Base-by-base conservation (phyloP, 163 green algal genomes). In the Trebouxiophyceae sp. region DNA sequence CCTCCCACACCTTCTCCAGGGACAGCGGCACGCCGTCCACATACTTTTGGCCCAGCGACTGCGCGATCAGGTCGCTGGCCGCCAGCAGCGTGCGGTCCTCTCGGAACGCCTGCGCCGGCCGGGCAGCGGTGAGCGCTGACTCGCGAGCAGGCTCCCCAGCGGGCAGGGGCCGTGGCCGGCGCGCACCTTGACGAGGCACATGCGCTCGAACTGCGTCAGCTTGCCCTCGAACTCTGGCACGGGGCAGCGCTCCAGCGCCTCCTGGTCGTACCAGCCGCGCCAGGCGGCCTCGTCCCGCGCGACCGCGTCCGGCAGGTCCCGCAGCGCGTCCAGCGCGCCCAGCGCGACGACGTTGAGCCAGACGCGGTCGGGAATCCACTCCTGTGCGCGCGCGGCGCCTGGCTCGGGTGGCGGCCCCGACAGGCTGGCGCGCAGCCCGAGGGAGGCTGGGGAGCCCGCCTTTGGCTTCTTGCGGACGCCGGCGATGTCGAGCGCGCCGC, bases 231-330 rank as follows among this genome's bases (percentile, higher is more conserved):
- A 93, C 76, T 95, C 91, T 22, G 91, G 90, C 32, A 95, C 79
- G 74, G 85, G 74, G 1, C 69, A 75, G 47, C 80, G 74, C 75
- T 95, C 89, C 26, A 91, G 91, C 20, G 89, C 85, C 76, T 96
- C 91, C 65, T 87, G 77, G 70, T 95, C 88, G 63, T 95, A 95
- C 91, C 92, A 97, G 72, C 89, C 81, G 45, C 82, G 74, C 92
- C 92, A 97, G 61, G 89, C 74, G n/a, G 80, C 80, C 55, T 97
- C 91, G 62, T 89, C 88, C 23, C 84, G 71, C 64, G 86, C 85
- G 47, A 97, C 78, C 12, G 44, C 77, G 71, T 95, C 89, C 5
- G 77, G 72, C 19, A 97, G 80, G 75, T 96, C 91, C 5, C 80
- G 46, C 80, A 97, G 93, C 12, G 82, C 75, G 33, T 88, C 79